Base-by-base conservation (phyloP, 2,329 filamentous ascomycete species). In the Cladosporium cucumerinum region DNA sequence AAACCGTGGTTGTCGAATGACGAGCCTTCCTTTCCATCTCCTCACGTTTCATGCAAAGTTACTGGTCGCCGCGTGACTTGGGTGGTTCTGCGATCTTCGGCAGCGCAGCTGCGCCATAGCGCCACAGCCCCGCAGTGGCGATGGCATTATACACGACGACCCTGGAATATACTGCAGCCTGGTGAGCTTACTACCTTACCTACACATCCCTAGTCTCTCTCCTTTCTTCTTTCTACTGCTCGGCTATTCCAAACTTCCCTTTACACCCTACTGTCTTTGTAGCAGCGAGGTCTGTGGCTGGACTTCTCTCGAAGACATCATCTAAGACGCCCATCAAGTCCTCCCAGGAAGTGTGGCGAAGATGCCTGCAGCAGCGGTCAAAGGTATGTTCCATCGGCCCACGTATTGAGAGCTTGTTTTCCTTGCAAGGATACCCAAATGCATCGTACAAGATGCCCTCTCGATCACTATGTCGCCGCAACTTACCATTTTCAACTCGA, bases 341-440 rank as follows among this genome's bases (percentile, higher is more conserved):
- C 51, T 32, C 49, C 8, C 49, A 52, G 30, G 60, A 26, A n/a
- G 21, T 46, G 49, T 52, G 49, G 60, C 39, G 16, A 58, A 46
- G 57, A 70, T 70, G 69, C 68, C 69, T 64, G 69, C 69, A 48
- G 65, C 68, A 28, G 69, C 67, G 60, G 63, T 68, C 36, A 69
- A 69, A 69, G 69, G 67, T 70, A 57, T 21, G 63, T 36, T 54
- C 32, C 12, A 57, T 1, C 34, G 39, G 12, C n/a, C 39, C 39
- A 21, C 58, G 34, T 34, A 28, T 34, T 54, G 39, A 21, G 39
- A 21, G n/a, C 39, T 21, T 46, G 1, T 46, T 46, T 21, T 46
- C 8, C n/a, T 21, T 21, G 39, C 5, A 21, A 2, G 10, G 6
- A 46, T 21, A 23, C 39, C 39, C 39, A 12, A 7, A 21, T 46